Conservation (phyloP, 2,329 filamentous ascomycete genomes). For the Fusarium sp. region DNA sequence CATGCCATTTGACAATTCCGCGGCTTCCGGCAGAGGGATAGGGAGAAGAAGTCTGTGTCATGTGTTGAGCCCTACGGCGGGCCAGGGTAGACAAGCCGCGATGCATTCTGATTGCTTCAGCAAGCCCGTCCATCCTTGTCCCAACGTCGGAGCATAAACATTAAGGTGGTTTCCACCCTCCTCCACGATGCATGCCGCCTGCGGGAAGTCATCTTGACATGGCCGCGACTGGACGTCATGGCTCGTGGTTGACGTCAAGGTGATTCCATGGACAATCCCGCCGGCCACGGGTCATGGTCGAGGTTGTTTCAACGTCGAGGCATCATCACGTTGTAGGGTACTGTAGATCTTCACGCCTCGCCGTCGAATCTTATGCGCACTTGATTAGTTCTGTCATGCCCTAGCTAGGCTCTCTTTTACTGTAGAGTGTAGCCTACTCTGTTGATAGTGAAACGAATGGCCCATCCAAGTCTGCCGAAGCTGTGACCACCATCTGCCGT, state of each 20-base stretch:
- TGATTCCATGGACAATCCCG: slow-evolving; percentile 31
- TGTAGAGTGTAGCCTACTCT: neutral
- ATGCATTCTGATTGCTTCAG: no score
- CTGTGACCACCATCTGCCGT: slow-evolving; percentile 16
- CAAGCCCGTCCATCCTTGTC: no score
- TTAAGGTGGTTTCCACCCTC: neutral
- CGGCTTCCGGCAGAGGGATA: slow-evolving; percentile 15
- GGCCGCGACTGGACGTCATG: neutral
- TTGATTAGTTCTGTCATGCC: no score
- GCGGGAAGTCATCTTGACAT: neutral
- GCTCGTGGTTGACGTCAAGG: slow-evolving; percentile 43
- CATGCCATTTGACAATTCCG: slow-evolving; percentile 29
- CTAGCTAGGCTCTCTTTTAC: neutral
- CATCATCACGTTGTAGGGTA: slow-evolving; percentile 8
- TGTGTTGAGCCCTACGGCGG: slow-evolving; percentile 37
- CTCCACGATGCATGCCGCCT: neutral
- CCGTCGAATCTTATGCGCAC: neutral
- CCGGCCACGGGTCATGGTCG: neutral
- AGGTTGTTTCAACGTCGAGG: slow-evolving; percentile 19
- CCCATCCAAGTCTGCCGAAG: neutral
- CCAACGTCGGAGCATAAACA: no score
- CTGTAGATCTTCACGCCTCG: neutral
- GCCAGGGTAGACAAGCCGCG: neutral
- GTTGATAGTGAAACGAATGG: no score
- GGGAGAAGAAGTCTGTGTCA: slow-evolving; percentile 5